These are phyloP conservation scores for Peltaster fructicola DNA, from an alignment of 2,329 filamentous ascomycete species.

Conservation along the genomic window DNA sequence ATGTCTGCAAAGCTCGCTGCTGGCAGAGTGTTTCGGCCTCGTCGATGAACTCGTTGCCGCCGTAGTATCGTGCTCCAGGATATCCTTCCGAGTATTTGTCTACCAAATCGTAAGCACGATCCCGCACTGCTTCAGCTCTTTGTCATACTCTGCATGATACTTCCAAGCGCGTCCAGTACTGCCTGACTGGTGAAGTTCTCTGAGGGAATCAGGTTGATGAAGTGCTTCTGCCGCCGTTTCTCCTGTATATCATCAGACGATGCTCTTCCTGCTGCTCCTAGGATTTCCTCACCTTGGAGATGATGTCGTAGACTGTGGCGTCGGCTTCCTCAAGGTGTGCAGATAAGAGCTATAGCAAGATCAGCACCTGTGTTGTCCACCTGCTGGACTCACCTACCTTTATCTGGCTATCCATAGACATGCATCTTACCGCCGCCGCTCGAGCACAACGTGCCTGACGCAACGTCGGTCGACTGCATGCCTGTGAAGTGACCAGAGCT, in stretches of 20 bases:
- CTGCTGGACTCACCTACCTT: no score
- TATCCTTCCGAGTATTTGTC: constrained; percentile 98
- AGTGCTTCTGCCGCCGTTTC: constrained; percentile 91
- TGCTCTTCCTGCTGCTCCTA: background rate
- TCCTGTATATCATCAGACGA: constrained; percentile 39
- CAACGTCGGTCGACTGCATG: no score
- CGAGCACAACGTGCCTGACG: no score
- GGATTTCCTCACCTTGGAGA: constrained; percentile 54
- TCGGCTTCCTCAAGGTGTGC: constrained; percentile 69
- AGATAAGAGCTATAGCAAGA: constrained; percentile 77
- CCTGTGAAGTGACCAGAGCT: no score
- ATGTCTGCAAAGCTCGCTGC: constrained; percentile 72
- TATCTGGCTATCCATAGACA: no score
- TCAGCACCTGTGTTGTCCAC: no score
- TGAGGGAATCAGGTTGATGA: constrained; percentile 91
- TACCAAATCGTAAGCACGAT: constrained; percentile 8
- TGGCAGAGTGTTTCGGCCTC: constrained; percentile 79
- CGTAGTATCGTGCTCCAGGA: constrained; percentile 88
- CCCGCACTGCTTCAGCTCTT: background rate
- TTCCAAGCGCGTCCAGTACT: constrained; percentile 77
- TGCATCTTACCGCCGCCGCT: no score
- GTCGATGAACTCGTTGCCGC: constrained; percentile 92
- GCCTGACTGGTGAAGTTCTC: constrained; percentile 93
- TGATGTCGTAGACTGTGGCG: constrained; percentile 69
- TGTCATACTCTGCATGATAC: constrained; percentile 76